Evolutionary conservation across 177 flowering plant species (phyloP).

Genomic region (Vitis hybrid): DNA sequence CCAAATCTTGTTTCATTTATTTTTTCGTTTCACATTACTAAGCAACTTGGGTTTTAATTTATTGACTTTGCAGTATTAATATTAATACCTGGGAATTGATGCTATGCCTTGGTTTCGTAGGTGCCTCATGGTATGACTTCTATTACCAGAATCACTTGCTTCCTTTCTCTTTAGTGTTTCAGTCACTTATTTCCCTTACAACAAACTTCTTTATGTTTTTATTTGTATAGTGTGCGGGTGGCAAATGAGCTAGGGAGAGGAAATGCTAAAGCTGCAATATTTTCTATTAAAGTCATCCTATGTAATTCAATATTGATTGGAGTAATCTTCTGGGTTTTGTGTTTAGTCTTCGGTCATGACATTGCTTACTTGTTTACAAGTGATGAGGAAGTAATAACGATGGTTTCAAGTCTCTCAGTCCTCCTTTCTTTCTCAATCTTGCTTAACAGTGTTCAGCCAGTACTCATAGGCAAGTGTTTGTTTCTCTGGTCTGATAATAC

Average conservation of each 20-base stretch:
- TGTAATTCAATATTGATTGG: conserved; percentile 38
- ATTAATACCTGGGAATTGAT: conserved; percentile 49
- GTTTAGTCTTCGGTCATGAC: conserved; percentile 31
- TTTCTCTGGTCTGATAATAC: neutral
- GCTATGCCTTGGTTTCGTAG: conserved; percentile 53
- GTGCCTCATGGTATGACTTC: conserved; percentile 45
- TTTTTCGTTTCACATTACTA: too few species aligned
- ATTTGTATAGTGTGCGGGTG: conserved; percentile 33
- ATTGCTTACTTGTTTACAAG: conserved; percentile 43
- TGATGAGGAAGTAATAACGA: conserved; percentile 35
- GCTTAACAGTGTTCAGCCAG: conserved; percentile 51
- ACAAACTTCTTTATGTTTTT: neutral
- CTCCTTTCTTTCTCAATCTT: conserved; percentile 47
- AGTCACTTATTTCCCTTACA: neutral
- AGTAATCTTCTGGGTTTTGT: conserved; percentile 36
- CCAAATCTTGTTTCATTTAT: neutral
- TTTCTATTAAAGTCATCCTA: conserved; percentile 45
- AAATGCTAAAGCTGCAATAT: conserved; percentile 43
- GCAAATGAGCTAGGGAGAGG: conserved; percentile 65
- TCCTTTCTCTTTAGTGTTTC: neutral
- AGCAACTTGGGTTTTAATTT: neutral
- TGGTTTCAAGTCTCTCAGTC: conserved; percentile 39
- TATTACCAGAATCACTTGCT: neutral
- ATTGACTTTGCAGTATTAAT: conserved; percentile 48
- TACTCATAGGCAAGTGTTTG: conserved; percentile 41